These are phyloP conservation scores for Tolypocladium ophioglossoides DNA, from an alignment of 2,329 filamentous ascomycete species.

Conservation along the genomic window DNA sequence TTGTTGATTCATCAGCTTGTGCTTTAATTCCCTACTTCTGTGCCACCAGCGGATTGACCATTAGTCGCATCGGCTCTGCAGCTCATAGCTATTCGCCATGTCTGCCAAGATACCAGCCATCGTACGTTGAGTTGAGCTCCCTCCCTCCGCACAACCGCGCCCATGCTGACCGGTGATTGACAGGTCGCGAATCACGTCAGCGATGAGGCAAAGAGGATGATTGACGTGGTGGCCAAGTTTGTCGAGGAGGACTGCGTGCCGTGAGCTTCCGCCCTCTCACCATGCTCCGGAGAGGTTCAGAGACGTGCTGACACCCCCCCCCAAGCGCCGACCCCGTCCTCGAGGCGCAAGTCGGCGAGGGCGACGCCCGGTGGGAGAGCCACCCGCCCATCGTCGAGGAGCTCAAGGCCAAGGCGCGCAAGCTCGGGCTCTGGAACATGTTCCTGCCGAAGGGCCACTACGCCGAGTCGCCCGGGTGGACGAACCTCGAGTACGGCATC, in stretches of 20 bases:
- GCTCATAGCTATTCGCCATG: constrained; percentile 11
- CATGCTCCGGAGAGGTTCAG: neutral
- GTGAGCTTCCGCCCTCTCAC: constrained; percentile 27
- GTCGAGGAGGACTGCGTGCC: constrained; percentile 93
- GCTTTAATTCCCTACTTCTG: too few relatives aligned
- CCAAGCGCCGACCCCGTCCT: constrained; percentile 69
- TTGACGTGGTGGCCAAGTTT: constrained; percentile 88
- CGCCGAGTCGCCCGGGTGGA: constrained; percentile 87
- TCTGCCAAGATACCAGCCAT: constrained; percentile 21
- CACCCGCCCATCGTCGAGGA: constrained; percentile 80
- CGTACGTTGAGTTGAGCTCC: constrained; percentile 10
- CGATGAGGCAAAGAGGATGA: constrained; percentile 70
- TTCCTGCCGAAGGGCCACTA: constrained; percentile 94
- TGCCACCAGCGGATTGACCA: neutral
- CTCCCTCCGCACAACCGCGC: neutral
- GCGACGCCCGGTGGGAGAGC: constrained; percentile 64
- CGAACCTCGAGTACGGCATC: constrained; percentile 90
- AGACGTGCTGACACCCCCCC: neutral
- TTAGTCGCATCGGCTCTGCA: neutral
- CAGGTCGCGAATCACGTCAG: constrained; percentile 55
- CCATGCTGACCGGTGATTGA: constrained; percentile 3
- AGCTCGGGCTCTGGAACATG: constrained; percentile 94
- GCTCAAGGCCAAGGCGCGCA: constrained; percentile 72
- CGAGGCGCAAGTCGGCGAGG: constrained; percentile 67
- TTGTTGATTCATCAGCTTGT: neutral